Percentiles rank a stretch among this genome's conserved stretches.
Conservation (phyloP, 2,329 filamentous ascomycete species). For the Phialemonium atrogriseum region DNA sequence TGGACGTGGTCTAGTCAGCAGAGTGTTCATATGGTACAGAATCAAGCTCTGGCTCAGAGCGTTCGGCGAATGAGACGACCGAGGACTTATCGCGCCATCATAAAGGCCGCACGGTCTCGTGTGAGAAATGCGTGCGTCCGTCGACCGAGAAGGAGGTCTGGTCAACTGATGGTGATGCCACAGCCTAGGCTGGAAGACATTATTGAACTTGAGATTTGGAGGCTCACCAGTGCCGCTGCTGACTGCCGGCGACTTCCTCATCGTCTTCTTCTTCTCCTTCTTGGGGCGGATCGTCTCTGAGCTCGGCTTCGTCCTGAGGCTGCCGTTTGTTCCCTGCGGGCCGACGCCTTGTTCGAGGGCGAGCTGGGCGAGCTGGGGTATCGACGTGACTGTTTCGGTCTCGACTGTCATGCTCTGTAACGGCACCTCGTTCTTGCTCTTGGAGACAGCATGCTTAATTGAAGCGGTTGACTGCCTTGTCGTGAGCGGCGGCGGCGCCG, state of each 20-base stretch:
- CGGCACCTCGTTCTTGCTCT: conserved; percentile 68
- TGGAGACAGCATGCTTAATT: conserved; percentile 53
- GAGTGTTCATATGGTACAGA: conserved; percentile 28
- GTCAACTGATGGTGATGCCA: conserved; percentile 33
- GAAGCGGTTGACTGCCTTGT: conserved; percentile 60
- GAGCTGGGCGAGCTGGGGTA: conserved; percentile 74
- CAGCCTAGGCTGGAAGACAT: conserved; percentile 17
- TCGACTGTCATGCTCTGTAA: conserved; percentile 93
- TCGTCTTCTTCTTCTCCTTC: conserved; percentile 79
- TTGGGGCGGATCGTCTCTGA: conserved; percentile 93
- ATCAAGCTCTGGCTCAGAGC: conserved; percentile 22
- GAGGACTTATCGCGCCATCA: conserved; percentile 19
- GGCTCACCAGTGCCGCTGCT: conserved; percentile 68
- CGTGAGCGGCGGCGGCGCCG: conserved; percentile 42
- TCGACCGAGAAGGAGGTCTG: conserved; percentile 24
- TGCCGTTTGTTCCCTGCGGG: conserved; percentile 57
- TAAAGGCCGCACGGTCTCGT: conserved; percentile 24
- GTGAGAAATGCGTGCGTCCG: conserved; percentile 23
- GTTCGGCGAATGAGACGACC: conserved; percentile 11
- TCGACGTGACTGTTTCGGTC: conserved; percentile 88
- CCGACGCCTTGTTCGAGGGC: conserved; percentile 60
- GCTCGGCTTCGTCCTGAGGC: conserved; percentile 77
- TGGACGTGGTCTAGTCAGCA: conserved; percentile 40
- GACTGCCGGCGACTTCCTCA: conserved; percentile 66
- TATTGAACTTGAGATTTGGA: not conserved